A percentile compares a stretch with the other conserved stretches of the same genome.
phyloP scores from a whole-genome alignment of 805 yeast species.

The Zygoascus ofunaensis region DNA sequence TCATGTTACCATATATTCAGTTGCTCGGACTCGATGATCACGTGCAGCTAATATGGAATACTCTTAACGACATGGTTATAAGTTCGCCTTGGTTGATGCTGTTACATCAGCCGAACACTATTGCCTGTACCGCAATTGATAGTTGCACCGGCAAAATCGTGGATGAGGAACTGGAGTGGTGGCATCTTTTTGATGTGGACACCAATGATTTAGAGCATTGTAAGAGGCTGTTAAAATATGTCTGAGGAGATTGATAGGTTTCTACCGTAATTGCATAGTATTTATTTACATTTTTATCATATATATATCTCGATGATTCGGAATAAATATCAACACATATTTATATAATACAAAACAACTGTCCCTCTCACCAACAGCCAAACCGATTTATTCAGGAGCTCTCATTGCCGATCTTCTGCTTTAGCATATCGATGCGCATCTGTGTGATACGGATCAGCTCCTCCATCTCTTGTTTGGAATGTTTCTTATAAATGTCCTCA shows the following conservation, averaged over 20 bases:
- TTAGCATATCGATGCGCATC: conserved; percentile 32
- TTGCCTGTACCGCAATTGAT: conserved; percentile 13
- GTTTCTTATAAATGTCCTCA: conserved; percentile 11
- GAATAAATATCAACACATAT: no score
- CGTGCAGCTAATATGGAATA: conserved; percentile 8
- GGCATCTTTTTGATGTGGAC: conserved; percentile 15
- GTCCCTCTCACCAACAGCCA: no score
- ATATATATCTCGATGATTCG: no score
- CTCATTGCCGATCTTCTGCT: conserved; percentile 11
- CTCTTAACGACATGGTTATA: conserved; percentile 12
- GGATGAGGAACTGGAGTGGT: conserved; percentile 6
- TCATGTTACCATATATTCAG: conserved; percentile 13
- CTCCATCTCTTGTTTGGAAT: conserved; percentile 36
- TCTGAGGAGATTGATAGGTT: no score
- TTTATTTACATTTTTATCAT: no score
- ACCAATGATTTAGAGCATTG: conserved; percentile 9
- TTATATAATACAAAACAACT: no score
- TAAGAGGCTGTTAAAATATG: not conserved
- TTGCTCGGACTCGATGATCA: conserved; percentile 8
- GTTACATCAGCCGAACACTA: conserved; percentile 11
- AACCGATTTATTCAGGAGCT: no score
- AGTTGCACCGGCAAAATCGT: not conserved
- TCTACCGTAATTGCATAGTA: no score
- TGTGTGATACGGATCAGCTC: conserved; percentile 42
- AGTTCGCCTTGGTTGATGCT: conserved; percentile 8